phyloP scores from a whole-genome alignment of 2,329 filamentous ascomycete genomes.

The Microascus cirrosus region DNA sequence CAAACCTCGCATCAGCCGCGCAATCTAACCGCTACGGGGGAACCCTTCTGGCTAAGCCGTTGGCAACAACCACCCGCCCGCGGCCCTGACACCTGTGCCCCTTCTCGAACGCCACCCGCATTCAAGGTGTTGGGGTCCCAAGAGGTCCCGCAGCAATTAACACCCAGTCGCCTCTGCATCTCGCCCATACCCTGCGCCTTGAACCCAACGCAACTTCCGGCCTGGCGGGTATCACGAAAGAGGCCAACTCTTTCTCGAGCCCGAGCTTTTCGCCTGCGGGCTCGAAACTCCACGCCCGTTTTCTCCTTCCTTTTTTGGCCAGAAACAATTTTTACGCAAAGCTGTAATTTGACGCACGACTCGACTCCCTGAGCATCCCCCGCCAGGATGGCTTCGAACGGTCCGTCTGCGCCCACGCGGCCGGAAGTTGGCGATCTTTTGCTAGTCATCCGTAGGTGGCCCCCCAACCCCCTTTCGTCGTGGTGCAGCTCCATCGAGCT shows the following conservation, averaged over 20 bases:
- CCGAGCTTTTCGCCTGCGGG: constrained; percentile 9
- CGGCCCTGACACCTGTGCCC: not conserved
- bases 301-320: not conserved
- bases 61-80: not conserved
- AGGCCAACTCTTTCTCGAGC: constrained; percentile 12
- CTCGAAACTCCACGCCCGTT: constrained; percentile 2
- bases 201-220: not conserved
- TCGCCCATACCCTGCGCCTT: constrained; percentile 2
- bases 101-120: not conserved
- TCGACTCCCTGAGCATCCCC: not conserved
- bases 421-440: constrained; percentile 57
- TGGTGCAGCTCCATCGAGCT: not conserved
- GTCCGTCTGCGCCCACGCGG: constrained; percentile 15
- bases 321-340: not conserved
- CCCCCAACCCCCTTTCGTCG: not conserved
- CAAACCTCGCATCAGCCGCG: not conserved
- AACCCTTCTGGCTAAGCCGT: not conserved
- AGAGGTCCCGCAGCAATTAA: not conserved
- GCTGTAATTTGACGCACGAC: constrained; percentile 9
- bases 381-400: constrained; percentile 26
- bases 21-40: not conserved
- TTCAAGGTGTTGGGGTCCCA: not conserved
- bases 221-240: not conserved
- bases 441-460: constrained; percentile 57
- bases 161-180: not conserved